These are phyloP conservation scores for Liquidambar formosana DNA, from an alignment of 164 flowering plant genomes.

Conservation along the genomic window DNA sequence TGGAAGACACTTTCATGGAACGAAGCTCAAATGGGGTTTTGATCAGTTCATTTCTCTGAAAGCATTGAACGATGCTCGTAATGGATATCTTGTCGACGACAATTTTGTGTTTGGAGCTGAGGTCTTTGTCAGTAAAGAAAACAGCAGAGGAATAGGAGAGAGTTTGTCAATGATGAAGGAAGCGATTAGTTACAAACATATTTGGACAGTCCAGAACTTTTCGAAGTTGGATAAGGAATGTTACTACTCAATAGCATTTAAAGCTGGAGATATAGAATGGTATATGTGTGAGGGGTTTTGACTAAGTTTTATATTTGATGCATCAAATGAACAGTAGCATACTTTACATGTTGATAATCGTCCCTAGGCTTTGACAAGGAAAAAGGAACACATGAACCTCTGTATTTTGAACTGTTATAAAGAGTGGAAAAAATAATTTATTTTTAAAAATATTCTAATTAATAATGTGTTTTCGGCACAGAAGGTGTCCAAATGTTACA, in stretches of 20 bases:
- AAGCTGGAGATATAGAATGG: slow-evolving; percentile 42
- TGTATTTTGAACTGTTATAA: no score
- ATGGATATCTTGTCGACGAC: slow-evolving; percentile 45
- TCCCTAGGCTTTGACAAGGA: no score
- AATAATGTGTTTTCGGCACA: no score
- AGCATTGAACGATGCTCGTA: slow-evolving; percentile 26
- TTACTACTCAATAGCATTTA: slow-evolving; percentile 33
- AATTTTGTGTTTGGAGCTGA: slow-evolving; percentile 50
- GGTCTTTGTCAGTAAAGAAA: slow-evolving; percentile 42
- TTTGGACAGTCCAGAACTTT: slow-evolving; percentile 42
- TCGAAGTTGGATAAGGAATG: slow-evolving; percentile 22
- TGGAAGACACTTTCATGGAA: slow-evolving; percentile 35
- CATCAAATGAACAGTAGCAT: no score
- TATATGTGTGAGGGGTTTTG: slow-evolving; percentile 4
- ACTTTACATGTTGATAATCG: no score
- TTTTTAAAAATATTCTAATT: no score
- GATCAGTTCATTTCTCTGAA: slow-evolving; percentile 32
- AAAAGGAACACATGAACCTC: no score
- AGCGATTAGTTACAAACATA: slow-evolving; percentile 20
- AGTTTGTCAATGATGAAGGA: slow-evolving; percentile 36
- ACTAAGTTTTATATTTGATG: not conserved
- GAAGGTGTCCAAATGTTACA: no score
- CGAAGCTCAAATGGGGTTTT: slow-evolving; percentile 42
- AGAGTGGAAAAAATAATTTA: no score
- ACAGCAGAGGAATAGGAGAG: slow-evolving; percentile 36